Evolutionary conservation across 768 basidiomycete genomes (phyloP).

Genomic region (Serpula lacrymans): DNA sequence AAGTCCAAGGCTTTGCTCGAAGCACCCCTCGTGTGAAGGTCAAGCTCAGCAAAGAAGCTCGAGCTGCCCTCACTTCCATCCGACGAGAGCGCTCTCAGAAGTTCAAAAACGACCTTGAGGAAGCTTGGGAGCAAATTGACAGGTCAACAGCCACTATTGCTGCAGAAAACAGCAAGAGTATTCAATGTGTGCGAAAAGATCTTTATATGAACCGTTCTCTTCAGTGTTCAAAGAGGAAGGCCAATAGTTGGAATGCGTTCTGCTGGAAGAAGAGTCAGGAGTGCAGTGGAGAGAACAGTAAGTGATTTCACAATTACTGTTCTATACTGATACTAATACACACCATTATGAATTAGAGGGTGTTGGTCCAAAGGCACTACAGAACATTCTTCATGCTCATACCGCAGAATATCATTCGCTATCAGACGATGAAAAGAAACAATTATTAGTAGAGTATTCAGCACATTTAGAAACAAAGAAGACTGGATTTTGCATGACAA

Average conservation of each 20-base stretch:
- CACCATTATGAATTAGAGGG: not conserved
- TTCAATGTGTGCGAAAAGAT: slow-evolving; percentile 3
- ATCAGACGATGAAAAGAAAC: not conserved
- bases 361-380: not conserved
- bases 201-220: slow-evolving; percentile 2
- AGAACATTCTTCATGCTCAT: not conserved
- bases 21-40: not conserved
- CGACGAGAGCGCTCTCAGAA: not conserved
- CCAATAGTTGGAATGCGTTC: slow-evolving; percentile 7
- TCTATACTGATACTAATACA: not conserved
- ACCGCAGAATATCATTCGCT: not conserved
- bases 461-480: not conserved
- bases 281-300: not conserved
- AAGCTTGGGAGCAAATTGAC: slow-evolving; percentile 6
- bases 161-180: slow-evolving; percentile 5
- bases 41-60: slow-evolving; percentile 6
- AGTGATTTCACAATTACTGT: slow-evolving; percentile 3
- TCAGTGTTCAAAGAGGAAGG: not conserved
- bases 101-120: slow-evolving; percentile 1
- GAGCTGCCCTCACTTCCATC: not conserved
- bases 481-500: not conserved
- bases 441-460: not conserved
- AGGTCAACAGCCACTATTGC: slow-evolving; percentile 1
- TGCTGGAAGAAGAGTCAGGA: slow-evolving; percentile 8
- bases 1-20: not conserved